Base-by-base conservation (phyloP, 192 early-diverging fungal species). In the Pilobolus umbonatus region DNA sequence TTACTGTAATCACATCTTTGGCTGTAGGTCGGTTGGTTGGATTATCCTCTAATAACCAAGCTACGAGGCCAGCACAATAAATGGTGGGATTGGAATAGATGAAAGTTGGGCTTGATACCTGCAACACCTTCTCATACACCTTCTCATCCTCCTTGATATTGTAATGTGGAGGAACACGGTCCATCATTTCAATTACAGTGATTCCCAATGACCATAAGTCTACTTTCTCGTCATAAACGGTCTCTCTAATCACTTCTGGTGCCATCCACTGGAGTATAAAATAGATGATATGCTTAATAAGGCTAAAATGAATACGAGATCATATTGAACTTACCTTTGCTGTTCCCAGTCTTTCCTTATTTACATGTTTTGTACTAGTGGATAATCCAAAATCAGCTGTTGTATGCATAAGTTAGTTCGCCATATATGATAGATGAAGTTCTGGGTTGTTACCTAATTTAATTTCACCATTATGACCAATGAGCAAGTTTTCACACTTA, bases 151-250 rank as follows among this genome's bases (percentile, higher is more conserved):
- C 39, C 14, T 53, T 51, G 12, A 68, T 45, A 49, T 57, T 48
- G 21, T 73, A 73, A 42, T 67, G 71, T 24, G 71, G 71, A 1
- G 71, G 71, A 17, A 73, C 71, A 55, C 71, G 71, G 35, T 73
- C 71, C 71, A 73, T 73, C 71, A 73, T 73, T 45, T 73, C 71
- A 50, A 73, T 73, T 15, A 67, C 17, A n/a, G 71, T 73, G 38
- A 73, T 73, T 1, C 71, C 71, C 21, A 73, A 39, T 7, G 65
- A 67, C 71, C 71, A 73, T 15, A 73, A 21, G 34, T 73, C 71
- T 21, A 67, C 57, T 50, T 63, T 67, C 49, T 67, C 64, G 28
- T 58, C 54, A 51, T 73, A 73, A 11, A 55, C 14, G 21, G 56
- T 17, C 56, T 73, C 61, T 28, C 51, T 61, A 51, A 73, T 67